Base-by-base conservation (phyloP, 2,329 filamentous ascomycete species). In the Aspergillus sclerotialis region DNA sequence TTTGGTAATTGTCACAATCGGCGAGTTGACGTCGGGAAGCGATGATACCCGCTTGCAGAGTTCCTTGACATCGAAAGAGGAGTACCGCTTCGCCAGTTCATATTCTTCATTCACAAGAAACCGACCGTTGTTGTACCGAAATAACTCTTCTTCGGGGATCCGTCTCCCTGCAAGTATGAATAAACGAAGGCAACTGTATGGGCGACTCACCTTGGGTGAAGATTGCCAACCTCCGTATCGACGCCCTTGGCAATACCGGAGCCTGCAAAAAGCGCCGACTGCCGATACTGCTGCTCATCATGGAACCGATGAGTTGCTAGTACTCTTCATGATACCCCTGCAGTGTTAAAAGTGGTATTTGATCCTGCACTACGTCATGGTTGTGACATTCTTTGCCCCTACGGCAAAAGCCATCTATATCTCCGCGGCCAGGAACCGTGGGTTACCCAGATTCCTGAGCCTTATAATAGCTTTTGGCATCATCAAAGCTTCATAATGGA, bases 91-190 rank as follows among this genome's bases (percentile, higher is more conserved):
- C 7, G 43, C 31, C 24, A 40, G 34, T 21, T 49, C 44, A 13
- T 53, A 29, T 7, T 42, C 37, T 29, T 58, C 51, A 15, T 53
- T 48, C 15, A 46, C 44, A 12, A 58, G 37, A 30, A 56, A 57
- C 9, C 44, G 45, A 7, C 52, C 54, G 21, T 51, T 52, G 5
- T 42, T 51, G 19, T 53, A 56, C 4, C 32, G 36, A 33, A 51
- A 55, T 9, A 56, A 8, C 8, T 56, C 21, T 10, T 41, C 19
- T 7, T 25, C 18, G 16, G 19, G 11, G n/a, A 32, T 19, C 7
- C 16, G 18, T 32, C 33, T 29, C 7, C 37, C 37, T 39, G 19
- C 2, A 30, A 23, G 19, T 6, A 15, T 6, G 15, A n/a, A 13
- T 32, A 12, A 12, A 21, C 14, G 17, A 17, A 11, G 28, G 17